Evolutionary conservation across 202 grass and related monocot genomes (phyloP).

Genomic region (Setaria italica): DNA sequence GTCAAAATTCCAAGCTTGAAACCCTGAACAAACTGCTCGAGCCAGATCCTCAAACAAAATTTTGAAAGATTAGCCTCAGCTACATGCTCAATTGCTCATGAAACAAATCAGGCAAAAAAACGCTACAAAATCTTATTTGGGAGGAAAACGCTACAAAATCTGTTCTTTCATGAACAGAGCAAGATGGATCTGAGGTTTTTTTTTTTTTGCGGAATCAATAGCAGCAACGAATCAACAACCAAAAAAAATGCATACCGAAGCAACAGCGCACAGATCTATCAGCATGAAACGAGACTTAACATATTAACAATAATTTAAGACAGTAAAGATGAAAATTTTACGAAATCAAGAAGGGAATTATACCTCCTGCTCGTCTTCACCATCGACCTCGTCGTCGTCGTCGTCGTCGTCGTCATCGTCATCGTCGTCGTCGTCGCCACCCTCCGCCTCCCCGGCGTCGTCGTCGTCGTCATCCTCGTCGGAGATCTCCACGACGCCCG

Average conservation of each 20-base stretch:
- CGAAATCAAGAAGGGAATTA: not conserved
- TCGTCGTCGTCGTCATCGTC: conserved; percentile 51
- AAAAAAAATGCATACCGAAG: not conserved
- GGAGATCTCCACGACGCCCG: conserved; percentile 44
- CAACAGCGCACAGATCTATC: conserved; percentile 13
- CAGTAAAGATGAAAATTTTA: not conserved
- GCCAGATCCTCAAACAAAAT: not conserved
- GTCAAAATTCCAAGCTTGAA: not conserved
- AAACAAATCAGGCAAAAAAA: not conserved
- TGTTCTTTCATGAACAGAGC: not conserved
- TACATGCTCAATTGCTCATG: too few species aligned
- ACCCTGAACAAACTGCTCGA: not conserved
- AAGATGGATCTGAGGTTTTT: not conserved
- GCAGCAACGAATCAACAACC: too few species aligned
- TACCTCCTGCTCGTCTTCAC: conserved; percentile 57
- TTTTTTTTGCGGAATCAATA: not conserved
- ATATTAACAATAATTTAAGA: not conserved
- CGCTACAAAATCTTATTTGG: not conserved
- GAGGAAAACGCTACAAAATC: not conserved
- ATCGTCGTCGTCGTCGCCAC: conserved; percentile 33
- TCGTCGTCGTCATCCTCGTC: conserved; percentile 50
- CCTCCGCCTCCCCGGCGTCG: conserved; percentile 28
- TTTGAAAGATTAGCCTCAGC: not conserved
- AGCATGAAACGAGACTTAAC: too few species aligned
- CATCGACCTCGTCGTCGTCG: conserved; percentile 31